Percentiles rank a stretch among this genome's conserved stretches.
Evolutionary conservation across 2,329 filamentous ascomycete genomes (phyloP).

Genomic region (Paecilomyces fulvus): DNA sequence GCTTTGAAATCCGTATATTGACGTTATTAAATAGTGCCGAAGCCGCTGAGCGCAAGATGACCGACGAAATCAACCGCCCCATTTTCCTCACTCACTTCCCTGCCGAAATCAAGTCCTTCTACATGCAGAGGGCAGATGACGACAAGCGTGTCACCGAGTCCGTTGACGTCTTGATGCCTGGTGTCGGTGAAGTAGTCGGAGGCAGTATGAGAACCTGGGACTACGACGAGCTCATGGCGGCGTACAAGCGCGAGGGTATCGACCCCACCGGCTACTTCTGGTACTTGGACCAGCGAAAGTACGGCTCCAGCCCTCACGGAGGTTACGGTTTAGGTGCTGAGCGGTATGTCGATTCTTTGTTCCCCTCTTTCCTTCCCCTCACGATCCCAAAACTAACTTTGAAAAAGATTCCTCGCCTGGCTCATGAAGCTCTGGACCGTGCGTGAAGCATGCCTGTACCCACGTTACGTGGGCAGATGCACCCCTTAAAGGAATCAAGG

Average conservation of each 20-base stretch:
- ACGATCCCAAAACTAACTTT: background rate
- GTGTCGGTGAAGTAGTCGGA: constrained; percentile 93
- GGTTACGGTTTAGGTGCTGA: background rate
- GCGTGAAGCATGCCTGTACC: background rate
- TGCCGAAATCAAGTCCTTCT: constrained; percentile 95
- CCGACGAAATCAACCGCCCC: constrained; percentile 87
- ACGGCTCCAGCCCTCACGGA: constrained; percentile 8
- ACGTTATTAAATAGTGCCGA: constrained; percentile 50
- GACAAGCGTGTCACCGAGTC: constrained; percentile 84
- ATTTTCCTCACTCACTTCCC: constrained; percentile 98
- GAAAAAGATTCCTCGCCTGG: background rate
- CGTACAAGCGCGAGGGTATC: constrained; percentile 81
- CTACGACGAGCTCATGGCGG: constrained; percentile 79
- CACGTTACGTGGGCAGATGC: background rate
- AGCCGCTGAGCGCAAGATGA: constrained; percentile 94
- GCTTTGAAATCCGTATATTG: background rate
- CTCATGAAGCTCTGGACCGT: background rate
- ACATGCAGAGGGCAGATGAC: constrained; percentile 82
- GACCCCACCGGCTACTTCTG: constrained; percentile 85
- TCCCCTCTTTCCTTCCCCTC: background rate
- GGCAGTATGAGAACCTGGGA: constrained; percentile 94
- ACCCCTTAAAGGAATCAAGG: background rate
- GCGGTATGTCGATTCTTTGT: background rate
- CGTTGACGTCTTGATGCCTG: constrained; percentile 82
- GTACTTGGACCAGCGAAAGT: constrained; percentile 97